phyloP scores from a whole-genome alignment of 352 stramenopile genomes.

The Halophytophthora polymorphica region DNA sequence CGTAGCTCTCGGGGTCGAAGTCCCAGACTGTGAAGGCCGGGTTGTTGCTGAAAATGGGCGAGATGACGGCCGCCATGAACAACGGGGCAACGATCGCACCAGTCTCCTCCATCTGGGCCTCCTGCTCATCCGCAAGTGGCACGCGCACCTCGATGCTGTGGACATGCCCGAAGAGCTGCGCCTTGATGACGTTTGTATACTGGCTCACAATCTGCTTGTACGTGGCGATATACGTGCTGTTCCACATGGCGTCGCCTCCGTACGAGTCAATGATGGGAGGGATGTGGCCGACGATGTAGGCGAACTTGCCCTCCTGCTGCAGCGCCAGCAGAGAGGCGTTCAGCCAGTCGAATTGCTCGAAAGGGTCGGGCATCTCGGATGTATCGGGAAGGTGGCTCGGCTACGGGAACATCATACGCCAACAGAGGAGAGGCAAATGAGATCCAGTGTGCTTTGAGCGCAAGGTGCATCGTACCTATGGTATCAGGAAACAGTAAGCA shows the following conservation, averaged over 20 bases:
- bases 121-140: slow-evolving; percentile 9
- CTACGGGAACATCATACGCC: slow-evolving; percentile 15
- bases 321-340: slow-evolving; percentile 42
- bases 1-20: slow-evolving; percentile 58
- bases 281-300: slow-evolving; percentile 87
- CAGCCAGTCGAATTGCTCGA: slow-evolving; percentile 86
- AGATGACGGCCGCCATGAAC: slow-evolving; percentile 69
- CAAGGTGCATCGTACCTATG: too few relatives aligned
- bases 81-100: slow-evolving; percentile 51
- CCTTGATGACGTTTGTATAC: slow-evolving; percentile 55
- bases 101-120: slow-evolving; percentile 3
- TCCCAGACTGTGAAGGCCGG: slow-evolving; percentile 84
- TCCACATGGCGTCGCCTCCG: slow-evolving; percentile 69
- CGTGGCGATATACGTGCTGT: slow-evolving; percentile 55
- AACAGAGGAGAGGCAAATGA: too few relatives aligned
- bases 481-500: background rate
- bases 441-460: background rate
- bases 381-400: slow-evolving; percentile 55
- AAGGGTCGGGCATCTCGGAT: slow-evolving; percentile 55
- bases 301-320: slow-evolving; percentile 29
- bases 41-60: slow-evolving; percentile 83
- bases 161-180: slow-evolving; percentile 86
- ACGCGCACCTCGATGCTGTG: slow-evolving; percentile 86
- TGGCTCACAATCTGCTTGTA: slow-evolving; percentile 63
- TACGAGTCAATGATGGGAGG: slow-evolving; percentile 83